These are phyloP conservation scores for Yarrowia sp. DNA, from an alignment of 805 yeast species.

Conservation along the genomic window DNA sequence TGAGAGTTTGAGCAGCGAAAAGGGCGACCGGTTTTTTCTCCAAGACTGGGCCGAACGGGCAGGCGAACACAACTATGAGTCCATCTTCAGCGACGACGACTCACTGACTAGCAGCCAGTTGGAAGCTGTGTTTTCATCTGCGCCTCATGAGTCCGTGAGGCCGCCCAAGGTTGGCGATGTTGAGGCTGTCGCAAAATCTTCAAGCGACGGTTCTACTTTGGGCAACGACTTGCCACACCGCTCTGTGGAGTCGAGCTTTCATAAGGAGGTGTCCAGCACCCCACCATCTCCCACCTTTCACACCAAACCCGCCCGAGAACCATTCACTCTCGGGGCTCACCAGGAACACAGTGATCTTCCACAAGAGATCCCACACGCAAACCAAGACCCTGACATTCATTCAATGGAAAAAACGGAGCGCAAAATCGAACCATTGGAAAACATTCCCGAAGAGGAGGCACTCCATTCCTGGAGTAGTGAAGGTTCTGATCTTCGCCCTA, in stretches of 20 bases:
- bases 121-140: neutral
- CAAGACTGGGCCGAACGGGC: conserved; percentile 10
- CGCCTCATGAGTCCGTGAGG: neutral
- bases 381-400: neutral
- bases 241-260: neutral
- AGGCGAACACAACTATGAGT: neutral
- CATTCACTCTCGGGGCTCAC: neutral
- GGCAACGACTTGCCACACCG: neutral
- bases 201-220: neutral
- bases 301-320: neutral
- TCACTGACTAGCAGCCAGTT: neutral
- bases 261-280: neutral
- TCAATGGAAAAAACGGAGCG: too few species aligned
- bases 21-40: conserved; percentile 4
- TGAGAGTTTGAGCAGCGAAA: neutral
- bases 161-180: neutral
- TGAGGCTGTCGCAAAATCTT: conserved; percentile 7
- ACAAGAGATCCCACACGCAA: neutral
- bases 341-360: neutral
- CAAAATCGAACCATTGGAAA: too few species aligned
- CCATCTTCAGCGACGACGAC: conserved; percentile 22
- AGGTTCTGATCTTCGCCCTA: too few species aligned
- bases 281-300: neutral
- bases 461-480: too few species aligned
- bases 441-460: too few species aligned